phyloP scores from a whole-genome alignment of 495 filamentous ascomycete genomes.

The Tuber melanosporum region DNA sequence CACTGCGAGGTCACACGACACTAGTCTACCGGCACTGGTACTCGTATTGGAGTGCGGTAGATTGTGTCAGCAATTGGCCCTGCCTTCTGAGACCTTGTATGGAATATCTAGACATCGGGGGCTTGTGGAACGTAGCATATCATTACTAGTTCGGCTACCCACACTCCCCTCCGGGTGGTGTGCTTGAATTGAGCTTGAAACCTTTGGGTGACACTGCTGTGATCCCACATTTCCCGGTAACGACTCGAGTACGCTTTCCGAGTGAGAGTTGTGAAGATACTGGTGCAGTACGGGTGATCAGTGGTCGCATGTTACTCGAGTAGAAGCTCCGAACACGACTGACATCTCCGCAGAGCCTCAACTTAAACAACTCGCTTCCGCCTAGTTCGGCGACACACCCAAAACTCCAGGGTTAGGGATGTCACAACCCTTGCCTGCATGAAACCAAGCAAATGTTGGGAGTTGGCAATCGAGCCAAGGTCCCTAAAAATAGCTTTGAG shows the following conservation, averaged over 20 bases:
- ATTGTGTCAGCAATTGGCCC: not conserved
- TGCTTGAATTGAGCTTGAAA: not conserved
- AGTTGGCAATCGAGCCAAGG: not conserved
- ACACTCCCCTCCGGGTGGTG: too few species aligned
- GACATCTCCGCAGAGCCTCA: slow-evolving; percentile 4
- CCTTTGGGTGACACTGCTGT: not conserved
- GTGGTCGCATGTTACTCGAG: not conserved
- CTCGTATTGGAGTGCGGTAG: too few species aligned
- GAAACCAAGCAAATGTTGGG: not conserved
- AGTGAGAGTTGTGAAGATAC: not conserved
- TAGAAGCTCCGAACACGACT: not conserved
- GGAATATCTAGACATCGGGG: not conserved
- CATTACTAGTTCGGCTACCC: not conserved
- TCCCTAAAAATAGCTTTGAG: not conserved
- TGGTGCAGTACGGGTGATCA: not conserved
- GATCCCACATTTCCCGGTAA: not conserved
- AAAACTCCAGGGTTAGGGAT: not conserved
- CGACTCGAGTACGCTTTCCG: not conserved
- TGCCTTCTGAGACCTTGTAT: not conserved
- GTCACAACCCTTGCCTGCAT: not conserved
- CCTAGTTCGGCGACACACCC: not conserved
- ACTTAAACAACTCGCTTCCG: not conserved
- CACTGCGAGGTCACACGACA: too few species aligned
- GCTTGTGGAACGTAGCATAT: not conserved
- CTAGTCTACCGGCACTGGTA: too few species aligned